Base-by-base conservation (phyloP, 768 basidiomycete species). In the Tulasnella sp. region DNA sequence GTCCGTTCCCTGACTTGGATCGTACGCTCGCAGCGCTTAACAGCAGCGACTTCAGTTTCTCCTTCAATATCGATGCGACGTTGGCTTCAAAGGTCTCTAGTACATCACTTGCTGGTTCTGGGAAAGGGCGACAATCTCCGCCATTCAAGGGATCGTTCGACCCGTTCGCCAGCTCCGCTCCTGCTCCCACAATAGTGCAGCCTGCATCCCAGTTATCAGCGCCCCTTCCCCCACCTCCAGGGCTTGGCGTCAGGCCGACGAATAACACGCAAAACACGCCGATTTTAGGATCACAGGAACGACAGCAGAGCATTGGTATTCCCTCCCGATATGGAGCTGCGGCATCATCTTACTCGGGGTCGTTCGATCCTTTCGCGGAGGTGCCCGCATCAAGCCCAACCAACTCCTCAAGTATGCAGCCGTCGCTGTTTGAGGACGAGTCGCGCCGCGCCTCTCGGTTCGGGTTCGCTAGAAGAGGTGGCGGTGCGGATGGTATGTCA, bases 1-100 rank as follows among this genome's bases (percentile, higher is more conserved):
- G 77, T 69, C 68, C 88, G 10, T 94, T 94, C 78, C 92, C 91
- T 9, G 91, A 94, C 64, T 83, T 94, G 64, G 90, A 92, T 69
- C 81, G 87, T 29, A 90, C 87, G 19, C 74, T 93, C 47, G 82
- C 86, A 67, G 82, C 80, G 50, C 74, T 92, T 44, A 81, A 76
- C 44, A 85, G 85, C 64, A 78, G 73, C 29, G 80, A 75, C 54
- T 77, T 58, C 30, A 82, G 85, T 8, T 93, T 93, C 73, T 89
- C 84, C 69, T 93, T 94, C 73, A 91, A 84, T 70, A 73, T 92
- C 45, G 89, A 90, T 70, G 85, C 86, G 26, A 87, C 83, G 65
- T 74, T 90, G 26, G 85, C 82, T 29, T 41, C 52, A 19, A 24
- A 30, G 24, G 24, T 34, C 34, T 32, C 32, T 26, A 23, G 32